Conservation (phyloP, 306 rosid genomes). For the Dryas octopetala region DNA sequence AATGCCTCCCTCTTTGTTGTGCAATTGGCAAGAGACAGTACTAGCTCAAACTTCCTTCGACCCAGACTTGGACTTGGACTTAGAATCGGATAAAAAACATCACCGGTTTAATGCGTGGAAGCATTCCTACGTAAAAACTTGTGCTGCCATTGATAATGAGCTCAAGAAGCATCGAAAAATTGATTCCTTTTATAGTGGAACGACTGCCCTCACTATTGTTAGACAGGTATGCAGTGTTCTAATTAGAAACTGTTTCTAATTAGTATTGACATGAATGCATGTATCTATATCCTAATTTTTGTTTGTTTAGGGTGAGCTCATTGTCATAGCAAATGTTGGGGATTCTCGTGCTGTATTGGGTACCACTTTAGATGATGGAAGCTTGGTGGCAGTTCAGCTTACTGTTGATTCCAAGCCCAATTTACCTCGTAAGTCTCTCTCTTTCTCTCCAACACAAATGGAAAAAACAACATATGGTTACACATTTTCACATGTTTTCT, state of each 20-base stretch:
- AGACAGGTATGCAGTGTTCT: slow-evolving; percentile 56
- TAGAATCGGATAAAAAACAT: slow-evolving; percentile 42
- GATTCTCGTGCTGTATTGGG: slow-evolving; percentile 95
- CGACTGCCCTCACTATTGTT: slow-evolving; percentile 84
- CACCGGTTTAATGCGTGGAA: slow-evolving; percentile 70
- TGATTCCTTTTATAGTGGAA: slow-evolving; percentile 79
- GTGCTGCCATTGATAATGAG: slow-evolving; percentile 78
- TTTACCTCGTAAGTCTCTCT: slow-evolving; percentile 71
- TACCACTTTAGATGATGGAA: slow-evolving; percentile 71
- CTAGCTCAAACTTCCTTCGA: slow-evolving; percentile 52
- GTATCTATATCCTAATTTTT: not conserved
- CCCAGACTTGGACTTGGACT: slow-evolving; percentile 37
- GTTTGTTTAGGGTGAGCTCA: slow-evolving; percentile 57
- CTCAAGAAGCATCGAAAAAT: slow-evolving; percentile 67
- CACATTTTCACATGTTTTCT: not conserved
- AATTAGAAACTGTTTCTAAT: not conserved
- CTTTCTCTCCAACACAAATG: not conserved
- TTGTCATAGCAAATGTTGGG: slow-evolving; percentile 79
- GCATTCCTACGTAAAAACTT: slow-evolving; percentile 72
- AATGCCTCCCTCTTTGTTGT: slow-evolving; percentile 69
- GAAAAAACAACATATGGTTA: not conserved
- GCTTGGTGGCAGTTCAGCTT: slow-evolving; percentile 63
- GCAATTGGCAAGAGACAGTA: slow-evolving; percentile 82
- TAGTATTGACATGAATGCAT: not conserved
- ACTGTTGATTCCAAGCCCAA: slow-evolving; percentile 93